Conservation (phyloP, 2,329 filamentous ascomycete species). For the Berkeleyomyces rouxiae region DNA sequence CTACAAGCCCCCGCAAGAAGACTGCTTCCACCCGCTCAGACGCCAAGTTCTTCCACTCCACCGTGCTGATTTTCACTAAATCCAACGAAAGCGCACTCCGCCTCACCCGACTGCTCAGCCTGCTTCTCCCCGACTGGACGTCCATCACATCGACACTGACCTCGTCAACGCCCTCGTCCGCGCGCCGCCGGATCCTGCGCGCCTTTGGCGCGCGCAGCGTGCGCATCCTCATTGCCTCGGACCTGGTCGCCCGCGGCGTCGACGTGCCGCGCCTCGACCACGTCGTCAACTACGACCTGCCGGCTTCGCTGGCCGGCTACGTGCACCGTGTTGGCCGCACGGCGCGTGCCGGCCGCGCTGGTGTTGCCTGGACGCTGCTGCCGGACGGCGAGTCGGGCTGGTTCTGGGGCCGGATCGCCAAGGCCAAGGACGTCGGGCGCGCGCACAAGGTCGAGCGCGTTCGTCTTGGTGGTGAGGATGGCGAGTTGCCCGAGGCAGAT, state of each 20-base stretch:
- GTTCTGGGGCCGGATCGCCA: constrained; percentile 77
- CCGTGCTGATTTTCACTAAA: constrained; percentile 70
- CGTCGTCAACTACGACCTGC: constrained; percentile 89
- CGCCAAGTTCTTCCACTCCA: constrained; percentile 20
- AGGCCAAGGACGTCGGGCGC: constrained; percentile 32
- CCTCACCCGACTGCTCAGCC: constrained; percentile 58
- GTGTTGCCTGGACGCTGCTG: constrained; percentile 75
- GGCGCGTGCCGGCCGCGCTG: constrained; percentile 59
- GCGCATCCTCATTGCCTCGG: constrained; percentile 71
- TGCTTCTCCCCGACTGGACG: constrained; percentile 45
- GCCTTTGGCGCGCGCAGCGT: constrained; percentile 53
- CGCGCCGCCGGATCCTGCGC: constrained; percentile 48
- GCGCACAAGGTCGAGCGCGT: constrained; percentile 31
- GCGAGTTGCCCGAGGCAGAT: constrained; percentile 30
- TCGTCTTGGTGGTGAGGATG: constrained; percentile 21
- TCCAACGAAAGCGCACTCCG: constrained; percentile 80
- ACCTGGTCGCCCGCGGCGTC: constrained; percentile 81
- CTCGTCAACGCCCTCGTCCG: constrained; percentile 58
- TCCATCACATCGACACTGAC: constrained; percentile 52
- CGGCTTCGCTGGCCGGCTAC: constrained; percentile 63
- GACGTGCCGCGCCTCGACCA: constrained; percentile 66
- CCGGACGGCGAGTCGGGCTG: constrained; percentile 69
- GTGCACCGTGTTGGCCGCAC: constrained; percentile 87
- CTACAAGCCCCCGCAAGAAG: constrained; percentile 18
- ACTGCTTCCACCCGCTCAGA: constrained; percentile 14